These are phyloP conservation scores for Calocybe cyanea DNA, from an alignment of 768 basidiomycete species.

Conservation along the genomic window DNA sequence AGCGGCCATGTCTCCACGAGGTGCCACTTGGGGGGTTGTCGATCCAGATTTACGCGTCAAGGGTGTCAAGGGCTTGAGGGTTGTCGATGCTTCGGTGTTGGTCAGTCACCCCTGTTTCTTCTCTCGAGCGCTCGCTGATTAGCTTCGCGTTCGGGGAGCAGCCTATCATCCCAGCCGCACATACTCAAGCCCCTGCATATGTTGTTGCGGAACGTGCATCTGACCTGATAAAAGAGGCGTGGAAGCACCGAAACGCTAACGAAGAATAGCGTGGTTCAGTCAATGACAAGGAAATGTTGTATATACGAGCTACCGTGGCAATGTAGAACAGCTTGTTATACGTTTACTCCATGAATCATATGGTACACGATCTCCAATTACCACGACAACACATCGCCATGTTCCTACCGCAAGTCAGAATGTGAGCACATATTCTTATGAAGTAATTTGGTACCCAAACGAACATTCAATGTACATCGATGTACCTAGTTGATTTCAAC, in stretches of 20 bases:
- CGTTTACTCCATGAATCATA: no score
- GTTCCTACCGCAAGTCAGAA: no score
- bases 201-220: slow-evolving; percentile 3
- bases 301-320: no score
- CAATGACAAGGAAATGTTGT: no score
- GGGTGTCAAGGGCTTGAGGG: slow-evolving; percentile 27
- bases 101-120: background rate
- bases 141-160: background rate
- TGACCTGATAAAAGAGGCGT: slow-evolving; percentile 1
- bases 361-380: no score
- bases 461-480: no score
- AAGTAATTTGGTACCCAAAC: no score
- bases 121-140: background rate
- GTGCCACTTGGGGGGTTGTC: slow-evolving; percentile 11
- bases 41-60: slow-evolving; percentile 29
- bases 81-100: slow-evolving; percentile 32
- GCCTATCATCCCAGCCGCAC: slow-evolving; percentile 3
- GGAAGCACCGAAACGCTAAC: background rate
- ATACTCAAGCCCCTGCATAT: slow-evolving; percentile 3
- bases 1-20: slow-evolving; percentile 20
- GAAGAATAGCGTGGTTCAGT: no score
- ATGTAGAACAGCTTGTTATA: no score
- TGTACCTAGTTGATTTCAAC: no score
- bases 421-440: no score
- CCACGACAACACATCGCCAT: no score